Evolutionary conservation across 257 asterid genomes (phyloP), one percentile per base, ranked within the genome.

Genomic region (Solanum tarapatanum): DNA sequence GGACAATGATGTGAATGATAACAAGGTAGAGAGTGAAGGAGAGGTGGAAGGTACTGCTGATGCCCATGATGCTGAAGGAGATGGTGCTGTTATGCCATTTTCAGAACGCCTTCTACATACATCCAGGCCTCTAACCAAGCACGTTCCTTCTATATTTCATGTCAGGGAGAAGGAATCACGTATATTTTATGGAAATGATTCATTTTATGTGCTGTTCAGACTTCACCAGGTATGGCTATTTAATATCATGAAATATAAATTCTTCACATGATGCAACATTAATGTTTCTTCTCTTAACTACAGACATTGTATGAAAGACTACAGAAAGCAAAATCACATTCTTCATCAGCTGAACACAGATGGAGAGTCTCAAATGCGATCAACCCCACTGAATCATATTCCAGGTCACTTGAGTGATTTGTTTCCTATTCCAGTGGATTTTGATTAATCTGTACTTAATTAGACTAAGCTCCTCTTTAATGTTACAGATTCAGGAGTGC

Each of bases 261-360:
- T 68, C 84, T 48, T 32, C 28, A 16, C 60, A 24, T 86, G 70
- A 72, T 74, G 60, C 88, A 74, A 64, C 87, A 83, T 13, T 87
- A 51, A 91, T 62, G 28, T 74, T 62, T 70, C 64, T 83, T 64
- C 87, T 92, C 41, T 72, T 28, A 84, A 72, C 87, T 88, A 87
- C 94, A 97, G 99, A 94, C 91, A 88, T 89, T 97, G 89, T 97
- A 94, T 79, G 99, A 93, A 82, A 94, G 99, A 92, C 87, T 96
- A 94, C 93, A 87, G 68, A 93, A 91, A 55, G 98, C 99, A 86
- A 97, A 96, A 92, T 86, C 88, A 72, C 97, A 95, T 89, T 90
- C 98, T 64, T 92, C 93, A 23, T 89, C 98, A 79, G 87, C 93
- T 90, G 99, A 96, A 92, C 93, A 91, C 90, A 94, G 88, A 90